Percentiles rank a stretch among this genome's conserved stretches.
phyloP scores from a whole-genome alignment of 805 yeast species.

The Ogataea populi-albae region DNA sequence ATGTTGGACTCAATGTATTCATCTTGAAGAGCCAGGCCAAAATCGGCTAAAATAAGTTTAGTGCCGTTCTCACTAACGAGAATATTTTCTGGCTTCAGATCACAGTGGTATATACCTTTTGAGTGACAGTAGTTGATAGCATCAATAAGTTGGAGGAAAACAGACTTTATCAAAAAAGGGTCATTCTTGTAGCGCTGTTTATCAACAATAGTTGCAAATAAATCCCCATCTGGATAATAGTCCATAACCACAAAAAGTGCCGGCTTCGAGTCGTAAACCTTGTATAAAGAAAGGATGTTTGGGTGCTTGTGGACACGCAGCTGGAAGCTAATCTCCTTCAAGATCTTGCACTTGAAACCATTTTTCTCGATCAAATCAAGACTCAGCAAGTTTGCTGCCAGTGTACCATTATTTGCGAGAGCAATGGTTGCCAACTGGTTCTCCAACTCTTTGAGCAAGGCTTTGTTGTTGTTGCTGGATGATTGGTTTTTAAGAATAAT shows the following conservation, averaged over 20 bases:
- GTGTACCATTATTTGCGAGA: slow-evolving; percentile 23
- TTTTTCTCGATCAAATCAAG: slow-evolving; percentile 34
- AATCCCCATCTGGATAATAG: slow-evolving; percentile 79
- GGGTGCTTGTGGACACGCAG: slow-evolving; percentile 74
- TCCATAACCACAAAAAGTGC: slow-evolving; percentile 79
- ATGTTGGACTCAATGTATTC: slow-evolving; percentile 59
- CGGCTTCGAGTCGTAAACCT: slow-evolving; percentile 59
- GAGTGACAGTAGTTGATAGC: slow-evolving; percentile 82
- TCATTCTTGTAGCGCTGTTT: slow-evolving; percentile 55
- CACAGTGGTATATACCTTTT: slow-evolving; percentile 85
- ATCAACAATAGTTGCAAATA: slow-evolving; percentile 83
- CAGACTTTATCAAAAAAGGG: slow-evolving; percentile 50
- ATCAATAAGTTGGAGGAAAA: slow-evolving; percentile 73
- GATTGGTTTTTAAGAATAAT: slow-evolving; percentile 53
- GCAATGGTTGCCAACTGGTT: slow-evolving; percentile 25
- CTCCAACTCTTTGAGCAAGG: slow-evolving; percentile 30
- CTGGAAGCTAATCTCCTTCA: slow-evolving; percentile 74
- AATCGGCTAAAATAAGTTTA: slow-evolving; percentile 71
- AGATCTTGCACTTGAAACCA: slow-evolving; percentile 37
- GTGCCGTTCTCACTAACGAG: slow-evolving; percentile 59
- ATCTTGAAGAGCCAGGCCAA: slow-evolving; percentile 77
- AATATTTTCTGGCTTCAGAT: slow-evolving; percentile 92
- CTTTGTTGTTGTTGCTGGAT: slow-evolving; percentile 30
- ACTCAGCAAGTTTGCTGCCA: slow-evolving; percentile 32
- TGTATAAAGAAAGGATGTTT: slow-evolving; percentile 71